Evolutionary conservation across 2,329 filamentous ascomycete genomes (phyloP), one percentile per base, ranked within the genome.

Genomic region (Pseudocercospora pini-densiflorae): DNA sequence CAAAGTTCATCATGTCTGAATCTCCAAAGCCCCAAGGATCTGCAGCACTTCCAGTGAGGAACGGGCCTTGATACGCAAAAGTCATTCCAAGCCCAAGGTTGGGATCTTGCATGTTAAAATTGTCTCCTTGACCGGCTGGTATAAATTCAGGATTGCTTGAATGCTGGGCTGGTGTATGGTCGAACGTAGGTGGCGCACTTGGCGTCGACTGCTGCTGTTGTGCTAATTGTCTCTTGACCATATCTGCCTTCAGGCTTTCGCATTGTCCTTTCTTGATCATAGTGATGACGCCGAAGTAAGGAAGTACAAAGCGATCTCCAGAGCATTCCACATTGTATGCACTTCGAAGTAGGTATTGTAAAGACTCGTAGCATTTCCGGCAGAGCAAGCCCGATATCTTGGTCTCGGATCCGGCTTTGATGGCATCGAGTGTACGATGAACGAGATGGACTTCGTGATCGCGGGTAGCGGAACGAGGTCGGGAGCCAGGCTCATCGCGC

Each of bases 401-500:
- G 8, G 29, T 61, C 9, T 33, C 24, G 2, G 64, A 45, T 16
- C 61, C 64, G n/a, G 51, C 31, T n/a, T 65, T 62, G 36, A 69
- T 53, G 5, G 57, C 54, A 16, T 59, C 57, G 31, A 45, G 31
- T 6, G 59, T 57, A 1, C 62, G 64, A 21, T 57, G 19, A 1
- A 67, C 29, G 1, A 62, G 53, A 5, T 61, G 14, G 31, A 62
- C 45, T 31, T 69, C 64, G 5, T 61, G n/a, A 21, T 64, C 62
- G 57, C 27, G 36, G 21, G 40, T 23, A 4, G 40, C 24, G 36
- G 19, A 16, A 24, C 21, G 6, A 16, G 23, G 31, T 5, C 33
- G 7, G 33, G 27, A 33, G 1, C 1, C 51, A 27, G 53, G 80
- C 77, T 61, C 83, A 79, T 16, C 85, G 74, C 29, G 84, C 73